A percentile compares a stretch with the other conserved stretches of the same genome.
Conservation (phyloP, 768 basidiomycete species). For the Rhodotorula babjevae region DNA sequence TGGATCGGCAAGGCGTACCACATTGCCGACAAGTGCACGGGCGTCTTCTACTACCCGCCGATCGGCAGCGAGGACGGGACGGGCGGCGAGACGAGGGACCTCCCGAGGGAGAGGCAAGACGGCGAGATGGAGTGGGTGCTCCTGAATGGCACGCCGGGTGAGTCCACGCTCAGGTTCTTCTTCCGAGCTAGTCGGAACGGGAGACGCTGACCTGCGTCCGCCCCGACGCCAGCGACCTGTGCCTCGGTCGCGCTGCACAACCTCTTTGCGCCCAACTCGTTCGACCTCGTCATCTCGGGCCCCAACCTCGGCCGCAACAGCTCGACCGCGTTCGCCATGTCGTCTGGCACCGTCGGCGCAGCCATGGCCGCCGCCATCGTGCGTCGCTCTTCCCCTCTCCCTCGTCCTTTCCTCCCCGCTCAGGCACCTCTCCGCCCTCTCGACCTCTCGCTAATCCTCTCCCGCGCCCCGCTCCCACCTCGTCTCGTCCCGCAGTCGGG, state of each 20-base stretch:
- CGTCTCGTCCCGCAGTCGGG: slow-evolving; percentile 29
- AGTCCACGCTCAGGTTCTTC: background rate
- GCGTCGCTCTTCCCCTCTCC: too few species aligned
- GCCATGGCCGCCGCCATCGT: slow-evolving; percentile 46
- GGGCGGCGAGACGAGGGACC: slow-evolving; percentile 44
- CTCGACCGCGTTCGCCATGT: slow-evolving; percentile 48
- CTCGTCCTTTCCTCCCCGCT: too few species aligned
- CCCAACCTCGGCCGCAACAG: slow-evolving; percentile 47
- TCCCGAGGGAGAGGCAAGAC: slow-evolving; percentile 39
- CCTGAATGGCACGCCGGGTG: slow-evolving; percentile 45
- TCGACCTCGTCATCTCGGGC: slow-evolving; percentile 50
- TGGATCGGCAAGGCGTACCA: slow-evolving; percentile 49
- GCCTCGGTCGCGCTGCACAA: slow-evolving; percentile 49
- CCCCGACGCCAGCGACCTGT: slow-evolving; percentile 45
- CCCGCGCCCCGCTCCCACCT: too few species aligned
- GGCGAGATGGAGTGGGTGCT: slow-evolving; percentile 50
- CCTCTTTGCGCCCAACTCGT: slow-evolving; percentile 43
- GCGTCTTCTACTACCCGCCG: slow-evolving; percentile 43
- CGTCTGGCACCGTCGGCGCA: slow-evolving; percentile 50
- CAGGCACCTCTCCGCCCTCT: too few species aligned
- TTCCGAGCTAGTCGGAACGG: too few species aligned
- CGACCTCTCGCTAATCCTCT: too few species aligned
- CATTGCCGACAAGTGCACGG: slow-evolving; percentile 35
- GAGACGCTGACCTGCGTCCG: background rate
- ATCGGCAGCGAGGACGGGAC: slow-evolving; percentile 43